Evolutionary conservation across 2,329 filamentous ascomycete genomes (phyloP), one percentile per base, ranked within the genome.

Genomic region (Lasiodiplodia theobromae): DNA sequence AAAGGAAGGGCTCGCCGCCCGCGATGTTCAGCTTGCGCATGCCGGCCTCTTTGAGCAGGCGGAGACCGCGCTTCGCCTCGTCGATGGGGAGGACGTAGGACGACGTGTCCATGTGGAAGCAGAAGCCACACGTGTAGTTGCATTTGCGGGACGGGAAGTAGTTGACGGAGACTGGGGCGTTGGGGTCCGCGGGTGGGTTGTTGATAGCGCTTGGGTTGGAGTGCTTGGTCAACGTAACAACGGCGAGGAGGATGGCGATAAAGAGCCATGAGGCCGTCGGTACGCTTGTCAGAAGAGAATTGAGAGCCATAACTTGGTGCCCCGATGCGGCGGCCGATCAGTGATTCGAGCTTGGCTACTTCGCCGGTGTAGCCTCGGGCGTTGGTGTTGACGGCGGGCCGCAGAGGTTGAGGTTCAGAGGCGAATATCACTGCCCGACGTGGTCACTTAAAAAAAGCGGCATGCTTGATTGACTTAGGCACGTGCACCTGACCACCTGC

Each of bases 1-100:
- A 84, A 10, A 88, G 80, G 70, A 87, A 86, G 0, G 86, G 85
- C 70, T 87, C 85, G 14, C 86, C 85, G 34, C 85, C 86, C 0
- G 85, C 85, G 70, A 87, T 84, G 73, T 87, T 87, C 73, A 87
- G 77, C 72, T 87, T 88, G 62, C 77, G 79, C 85, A 87, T 87
- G 16, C 85, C 86, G 3, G 84, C 85, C 0, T 82, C 71, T 65
- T 80, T 79, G 14, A 88, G 80, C 1, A 86, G 77, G 2, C 67
- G 71, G 4, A 88, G 78, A 10, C 82, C 85, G 1, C 68, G 70
- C 72, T 86, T 83, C 47, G 83, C 83, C 0, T 83, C 74, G 0
- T 77, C 73, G n/a, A 81, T 70, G 4, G 77, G 69, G 2, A 80
- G 78, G 3, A 84, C 79, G 72, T 84, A 75, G 2, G 82, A 85